Evolutionary conservation across 345 rosid genomes (phyloP).

Genomic region (Citrus inodora): DNA sequence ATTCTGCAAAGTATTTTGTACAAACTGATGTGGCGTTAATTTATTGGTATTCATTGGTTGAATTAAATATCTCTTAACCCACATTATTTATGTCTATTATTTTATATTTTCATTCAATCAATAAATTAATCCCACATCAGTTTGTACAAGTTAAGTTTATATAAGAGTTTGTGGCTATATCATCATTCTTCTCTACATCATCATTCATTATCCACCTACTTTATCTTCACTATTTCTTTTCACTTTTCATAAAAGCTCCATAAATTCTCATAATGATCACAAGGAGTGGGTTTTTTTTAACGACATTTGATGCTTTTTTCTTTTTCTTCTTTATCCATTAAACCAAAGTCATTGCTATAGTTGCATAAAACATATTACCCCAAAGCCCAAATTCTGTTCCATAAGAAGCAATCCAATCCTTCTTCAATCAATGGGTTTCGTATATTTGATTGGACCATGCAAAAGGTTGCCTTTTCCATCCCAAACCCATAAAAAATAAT

Average conservation of each 20-base stretch:
- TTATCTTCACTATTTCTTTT: too few species aligned
- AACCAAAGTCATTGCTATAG: too few species aligned
- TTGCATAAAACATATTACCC: not conserved
- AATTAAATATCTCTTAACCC: too few species aligned
- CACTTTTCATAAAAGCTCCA: not conserved
- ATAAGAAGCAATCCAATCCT: not conserved
- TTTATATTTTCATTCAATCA: too few species aligned
- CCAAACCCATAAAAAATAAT: too few species aligned
- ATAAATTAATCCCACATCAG: too few species aligned
- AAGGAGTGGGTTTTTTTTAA: not conserved
- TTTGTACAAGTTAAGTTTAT: too few species aligned
- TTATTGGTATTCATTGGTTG: too few species aligned
- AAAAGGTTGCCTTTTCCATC: not conserved
- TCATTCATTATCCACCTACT: not conserved
- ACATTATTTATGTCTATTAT: too few species aligned
- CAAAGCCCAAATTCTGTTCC: not conserved
- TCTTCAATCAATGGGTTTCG: not conserved
- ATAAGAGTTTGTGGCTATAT: accelerated
- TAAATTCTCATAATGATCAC: not conserved
- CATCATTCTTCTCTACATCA: not conserved
- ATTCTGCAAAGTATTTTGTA: too few species aligned
- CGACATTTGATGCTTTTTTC: accelerated
- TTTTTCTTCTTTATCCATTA: not conserved
- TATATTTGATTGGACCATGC: not conserved
- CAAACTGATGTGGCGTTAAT: too few species aligned